Conservation (phyloP, 1,284 basidiomycete genomes). For the Microbotryum intermedium region DNA sequence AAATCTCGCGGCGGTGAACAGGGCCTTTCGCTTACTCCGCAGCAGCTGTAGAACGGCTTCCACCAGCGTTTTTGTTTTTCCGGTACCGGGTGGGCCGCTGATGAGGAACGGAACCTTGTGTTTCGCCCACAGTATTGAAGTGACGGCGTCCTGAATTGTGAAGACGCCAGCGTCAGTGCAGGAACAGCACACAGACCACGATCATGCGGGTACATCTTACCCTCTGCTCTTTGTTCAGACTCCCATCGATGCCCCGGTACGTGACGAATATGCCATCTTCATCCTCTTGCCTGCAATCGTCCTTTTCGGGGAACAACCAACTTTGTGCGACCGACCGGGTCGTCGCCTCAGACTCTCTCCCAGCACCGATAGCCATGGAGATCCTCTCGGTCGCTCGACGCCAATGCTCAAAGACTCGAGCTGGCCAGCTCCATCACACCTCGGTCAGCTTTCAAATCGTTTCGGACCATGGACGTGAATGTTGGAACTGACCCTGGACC, state of each 20-base stretch:
- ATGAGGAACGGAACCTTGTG: slow-evolving; percentile 31
- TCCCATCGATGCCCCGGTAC: slow-evolving; percentile 32
- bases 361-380: too few species aligned
- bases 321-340: slow-evolving; percentile 10
- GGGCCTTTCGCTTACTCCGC: background rate
- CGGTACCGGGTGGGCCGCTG: slow-evolving; percentile 33
- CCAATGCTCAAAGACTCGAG: slow-evolving; percentile 24
- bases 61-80: slow-evolving; percentile 41
- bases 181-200: too few species aligned
- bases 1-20: too few species aligned
- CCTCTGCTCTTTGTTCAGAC: slow-evolving; percentile 37
- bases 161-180: background rate
- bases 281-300: slow-evolving; percentile 8
- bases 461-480: too few species aligned
- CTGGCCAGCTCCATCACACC: background rate
- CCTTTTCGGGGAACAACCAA: slow-evolving; percentile 34
- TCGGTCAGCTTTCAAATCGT: background rate
- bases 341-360: background rate
- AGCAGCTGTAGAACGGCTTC: slow-evolving; percentile 40
- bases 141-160: slow-evolving; percentile 28
- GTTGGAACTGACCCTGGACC: slow-evolving; percentile 35
- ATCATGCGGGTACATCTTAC: slow-evolving; percentile 8
- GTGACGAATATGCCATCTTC: background rate
- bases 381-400: slow-evolving; percentile 7
- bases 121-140: slow-evolving; percentile 23